Base-by-base conservation (phyloP, 257 asterid genomes). In the Solanum ossicruentum region DNA sequence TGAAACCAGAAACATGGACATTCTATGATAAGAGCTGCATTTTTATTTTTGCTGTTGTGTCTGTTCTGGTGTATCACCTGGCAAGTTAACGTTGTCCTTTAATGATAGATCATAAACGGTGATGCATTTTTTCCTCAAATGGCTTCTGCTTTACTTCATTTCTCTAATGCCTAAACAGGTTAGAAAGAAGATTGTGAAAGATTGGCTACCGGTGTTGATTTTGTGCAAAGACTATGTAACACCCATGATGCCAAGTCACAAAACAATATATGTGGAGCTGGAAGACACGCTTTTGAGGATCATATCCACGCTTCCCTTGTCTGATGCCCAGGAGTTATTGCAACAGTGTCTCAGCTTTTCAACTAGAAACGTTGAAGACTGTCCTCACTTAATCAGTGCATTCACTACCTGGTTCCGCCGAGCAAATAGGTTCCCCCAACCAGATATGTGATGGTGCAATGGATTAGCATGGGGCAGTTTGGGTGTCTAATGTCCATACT, bases 371-470 rank as follows among this genome's bases (percentile, higher is more conserved):
- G 92, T 93, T 36, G 98, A 96, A 41, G 99, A 96, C 51, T 93
- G 98, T 87, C 97, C 95, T 61, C 98, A 96, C 90, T 89, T 96
- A 93, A 89, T 93, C 72, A 79, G 88, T 61, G 99, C 98, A n/a
- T 95, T 96, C 58, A 91, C 97, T 20, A 91, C 98, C 70, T 96
- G 99, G 99, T 93, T 95, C 88, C 95, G 97, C 28, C 98, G 97
- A 71, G 97, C 99, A 47, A 93, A 95, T 86, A 86, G 89, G 77
- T 80, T 90, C 52, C 85, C 47, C 63, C 26, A 23, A 18, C 52
- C 78, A 70, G 82, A 23, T 26, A 23, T 77, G 82, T 77, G 17
- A 77, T 51, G 23, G 63, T 52, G 26, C 12, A 26, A 32, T 15
- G 65, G 82, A 77, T 77, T 32, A 52, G 23, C 65, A 52, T 52